Percentiles rank a stretch among this genome's conserved stretches.
These are phyloP conservation scores for Aureobasidium musti DNA, from an alignment of 2,329 filamentous ascomycete genomes.

Conservation along the genomic window DNA sequence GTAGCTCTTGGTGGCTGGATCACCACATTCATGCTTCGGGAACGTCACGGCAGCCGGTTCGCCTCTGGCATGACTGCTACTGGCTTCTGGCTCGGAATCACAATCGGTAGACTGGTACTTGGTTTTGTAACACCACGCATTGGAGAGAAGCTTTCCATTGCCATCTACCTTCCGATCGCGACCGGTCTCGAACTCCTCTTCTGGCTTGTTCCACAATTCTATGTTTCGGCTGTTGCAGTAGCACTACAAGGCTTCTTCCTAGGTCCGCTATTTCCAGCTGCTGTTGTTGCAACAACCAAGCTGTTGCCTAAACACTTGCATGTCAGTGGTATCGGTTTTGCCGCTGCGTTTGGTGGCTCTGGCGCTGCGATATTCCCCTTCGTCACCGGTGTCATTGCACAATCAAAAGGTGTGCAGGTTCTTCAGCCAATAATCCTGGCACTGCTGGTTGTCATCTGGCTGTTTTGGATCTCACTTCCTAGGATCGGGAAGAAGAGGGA, in stretches of 20 bases:
- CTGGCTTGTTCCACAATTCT: slow-evolving; percentile 78
- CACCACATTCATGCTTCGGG: slow-evolving; percentile 80
- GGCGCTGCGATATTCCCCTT: slow-evolving; percentile 70
- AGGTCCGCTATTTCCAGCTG: slow-evolving; percentile 75
- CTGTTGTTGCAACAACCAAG: slow-evolving; percentile 71
- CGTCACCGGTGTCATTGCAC: slow-evolving; percentile 67
- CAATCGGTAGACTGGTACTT: slow-evolving; percentile 68
- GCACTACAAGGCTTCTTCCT: slow-evolving; percentile 75
- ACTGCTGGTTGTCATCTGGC: slow-evolving; percentile 53
- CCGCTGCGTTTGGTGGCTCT: slow-evolving; percentile 72
- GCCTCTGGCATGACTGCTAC: slow-evolving; percentile 74
- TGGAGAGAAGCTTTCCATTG: slow-evolving; percentile 65
- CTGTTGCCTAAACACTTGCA: slow-evolving; percentile 72
- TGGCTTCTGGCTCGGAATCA: slow-evolving; percentile 83
- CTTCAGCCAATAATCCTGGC: slow-evolving; percentile 62
- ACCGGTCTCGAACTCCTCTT: slow-evolving; percentile 70
- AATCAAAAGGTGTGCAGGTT: slow-evolving; percentile 57
- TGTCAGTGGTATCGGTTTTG: slow-evolving; percentile 78
- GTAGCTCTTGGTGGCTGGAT: slow-evolving; percentile 68
- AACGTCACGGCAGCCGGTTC: slow-evolving; percentile 69
- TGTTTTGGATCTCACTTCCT: slow-evolving; percentile 56
- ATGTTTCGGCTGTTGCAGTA: slow-evolving; percentile 71
- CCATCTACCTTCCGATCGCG: slow-evolving; percentile 64
- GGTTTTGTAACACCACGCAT: slow-evolving; percentile 74
- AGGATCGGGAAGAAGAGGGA: slow-evolving; percentile 49